Evolutionary conservation across 2,329 filamentous ascomycete species (phyloP), one percentile per base, ranked within the genome.

Genomic region (Penicillium sclerotigenum): DNA sequence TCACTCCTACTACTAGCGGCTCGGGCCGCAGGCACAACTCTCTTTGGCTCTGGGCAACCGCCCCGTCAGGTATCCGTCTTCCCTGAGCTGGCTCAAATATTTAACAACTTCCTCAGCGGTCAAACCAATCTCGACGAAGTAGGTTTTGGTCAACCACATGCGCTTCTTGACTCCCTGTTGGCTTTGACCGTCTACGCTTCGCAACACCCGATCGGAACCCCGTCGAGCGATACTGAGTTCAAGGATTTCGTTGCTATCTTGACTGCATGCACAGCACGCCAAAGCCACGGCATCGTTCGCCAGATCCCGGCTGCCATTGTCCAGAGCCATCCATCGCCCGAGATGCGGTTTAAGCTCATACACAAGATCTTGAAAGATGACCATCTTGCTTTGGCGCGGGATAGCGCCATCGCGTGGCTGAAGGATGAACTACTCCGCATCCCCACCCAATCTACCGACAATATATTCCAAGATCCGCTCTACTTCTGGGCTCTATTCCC

Each of bases 341-440:
- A 76, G 7, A 76, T 78, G 0, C 78, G 82, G 3, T 74, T 83
- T 31, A 79, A 79, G 4, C 78, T 84, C 60, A 82, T 85, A 51
- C 75, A 78, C 5, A 79, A 80, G 42, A 81, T 82, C 3, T 72
- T 85, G 4, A 79, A 83, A 59, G 75, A 83, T 47, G 80, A 80
- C 18, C 75, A 76, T 0, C 79, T 82, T 56, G 77, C 80, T 43
- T 81, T 81, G 16, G 76, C 83, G 36, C 83, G 82, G 62, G 81
- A 82, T 34, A 80, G 79, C 40, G 83, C 83, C 3, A 79, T 86
- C 5, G 78, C 80, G 33, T 86, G 83, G 83, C 72, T 86, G 33
- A 86, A 85, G 64, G 76, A 82, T 38, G 83, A 85, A 64, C 80
- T 83, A 0, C 74, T 85, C 5, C 75, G 79, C 61, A 77, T 79